A percentile compares a stretch with the other conserved stretches of the same genome.
These are phyloP conservation scores for Aureobasidium sp. DNA, from an alignment of 2,329 filamentous ascomycete species.

Conservation along the genomic window DNA sequence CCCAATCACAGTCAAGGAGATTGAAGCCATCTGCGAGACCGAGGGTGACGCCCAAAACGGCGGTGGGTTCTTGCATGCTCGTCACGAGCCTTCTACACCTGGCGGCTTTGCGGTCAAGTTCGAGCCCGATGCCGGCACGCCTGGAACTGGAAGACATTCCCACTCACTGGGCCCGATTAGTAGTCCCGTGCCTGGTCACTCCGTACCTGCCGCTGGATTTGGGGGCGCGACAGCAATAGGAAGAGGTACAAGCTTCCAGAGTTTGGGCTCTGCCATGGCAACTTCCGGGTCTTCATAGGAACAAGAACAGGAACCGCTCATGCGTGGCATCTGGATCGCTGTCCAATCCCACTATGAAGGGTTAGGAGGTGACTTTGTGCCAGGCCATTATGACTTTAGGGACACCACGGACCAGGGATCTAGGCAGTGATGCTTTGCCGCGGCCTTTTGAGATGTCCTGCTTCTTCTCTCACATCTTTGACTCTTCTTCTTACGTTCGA, in stretches of 20 bases:
- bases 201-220: slow-evolving; percentile 27
- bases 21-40: slow-evolving; percentile 82
- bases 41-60: slow-evolving; percentile 82
- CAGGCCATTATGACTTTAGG: neutral
- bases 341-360: neutral
- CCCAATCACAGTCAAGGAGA: slow-evolving; percentile 55
- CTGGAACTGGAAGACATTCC: slow-evolving; percentile 24
- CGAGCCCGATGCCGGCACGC: slow-evolving; percentile 27
- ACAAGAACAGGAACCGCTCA: neutral
- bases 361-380: neutral
- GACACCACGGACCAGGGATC: neutral
- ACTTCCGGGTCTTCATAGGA: slow-evolving; percentile 2
- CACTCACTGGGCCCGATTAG: slow-evolving; percentile 42
- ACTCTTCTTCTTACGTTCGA: neutral
- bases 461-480: neutral
- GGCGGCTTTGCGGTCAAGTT: slow-evolving; percentile 38
- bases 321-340: neutral
- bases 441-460: neutral
- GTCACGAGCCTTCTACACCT: slow-evolving; percentile 35
- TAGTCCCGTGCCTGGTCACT: slow-evolving; percentile 39
- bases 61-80: slow-evolving; percentile 75
- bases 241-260: slow-evolving; percentile 12
- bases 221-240: neutral
- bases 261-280: slow-evolving; percentile 8
- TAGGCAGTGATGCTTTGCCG: neutral